Conservation (phyloP, 73 alveolate genomes). For the Uronychia binucleata region DNA sequence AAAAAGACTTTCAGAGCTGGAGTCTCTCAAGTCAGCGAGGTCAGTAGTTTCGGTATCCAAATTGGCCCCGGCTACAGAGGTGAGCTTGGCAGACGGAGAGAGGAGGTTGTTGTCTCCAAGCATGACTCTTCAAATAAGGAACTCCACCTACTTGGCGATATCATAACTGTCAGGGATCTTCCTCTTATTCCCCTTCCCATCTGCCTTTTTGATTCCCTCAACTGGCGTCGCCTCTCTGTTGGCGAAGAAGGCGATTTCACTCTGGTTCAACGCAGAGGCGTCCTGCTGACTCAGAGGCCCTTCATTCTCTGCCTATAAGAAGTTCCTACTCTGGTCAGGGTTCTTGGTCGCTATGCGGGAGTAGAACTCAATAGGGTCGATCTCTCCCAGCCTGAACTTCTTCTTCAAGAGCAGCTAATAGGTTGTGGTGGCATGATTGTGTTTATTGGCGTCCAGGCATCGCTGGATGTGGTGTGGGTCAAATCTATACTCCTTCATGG, state of each 20-base stretch:
- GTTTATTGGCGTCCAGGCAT: constrained; percentile 60
- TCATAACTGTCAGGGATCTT: not conserved
- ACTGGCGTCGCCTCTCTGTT: not conserved
- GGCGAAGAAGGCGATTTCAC: not conserved
- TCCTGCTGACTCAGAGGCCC: not conserved
- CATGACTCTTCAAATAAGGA: not conserved
- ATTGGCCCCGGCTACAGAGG: not conserved
- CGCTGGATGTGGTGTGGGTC: constrained; percentile 49
- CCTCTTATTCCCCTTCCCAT: not conserved
- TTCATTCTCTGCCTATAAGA: not conserved
- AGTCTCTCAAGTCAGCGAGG: not conserved
- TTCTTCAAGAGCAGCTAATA: constrained; percentile 58
- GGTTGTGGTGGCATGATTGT: constrained; percentile 70
- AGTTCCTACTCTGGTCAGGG: not conserved
- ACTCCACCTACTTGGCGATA: not conserved
- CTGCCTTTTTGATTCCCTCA: not conserved
- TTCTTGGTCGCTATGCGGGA: not conserved
- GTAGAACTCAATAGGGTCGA: not conserved
- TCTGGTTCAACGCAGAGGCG: not conserved
- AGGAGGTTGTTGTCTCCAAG: not conserved
- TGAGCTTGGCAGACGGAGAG: not conserved
- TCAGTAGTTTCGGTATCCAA: not conserved
- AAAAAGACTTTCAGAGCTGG: not conserved
- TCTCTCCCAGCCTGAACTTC: not conserved
- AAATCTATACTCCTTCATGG: constrained; percentile 42